A percentile compares a stretch with the other conserved stretches of the same genome.
Evolutionary conservation across 2,329 filamentous ascomycete species (phyloP).

Genomic region (Colletotrichum lupini): DNA sequence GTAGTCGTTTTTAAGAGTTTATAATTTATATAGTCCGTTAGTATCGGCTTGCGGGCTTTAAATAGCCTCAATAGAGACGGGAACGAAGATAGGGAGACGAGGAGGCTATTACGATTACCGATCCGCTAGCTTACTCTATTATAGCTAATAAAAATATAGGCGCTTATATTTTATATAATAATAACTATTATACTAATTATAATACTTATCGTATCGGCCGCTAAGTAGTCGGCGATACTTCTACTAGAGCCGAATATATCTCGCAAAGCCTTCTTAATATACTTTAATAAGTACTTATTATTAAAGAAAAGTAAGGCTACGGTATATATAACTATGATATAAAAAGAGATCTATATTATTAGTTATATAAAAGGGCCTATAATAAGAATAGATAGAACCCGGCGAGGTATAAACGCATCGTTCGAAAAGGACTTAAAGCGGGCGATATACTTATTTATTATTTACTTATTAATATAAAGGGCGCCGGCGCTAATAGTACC

Average conservation of each 20-base stretch:
- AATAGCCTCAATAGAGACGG: neutral
- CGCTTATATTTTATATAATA: conserved; percentile 5
- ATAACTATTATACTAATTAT: conserved; percentile 8
- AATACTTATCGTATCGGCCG: neutral
- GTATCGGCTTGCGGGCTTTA: neutral
- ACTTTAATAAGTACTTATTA: neutral
- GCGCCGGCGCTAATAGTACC: neutral
- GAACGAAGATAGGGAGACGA: neutral
- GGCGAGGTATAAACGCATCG: neutral
- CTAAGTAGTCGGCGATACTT: conserved; percentile 2
- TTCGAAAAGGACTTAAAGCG: conserved; percentile 3
- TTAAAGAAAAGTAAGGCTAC: neutral
- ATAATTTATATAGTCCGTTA: too few relatives aligned
- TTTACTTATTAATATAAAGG: conserved; percentile 11
- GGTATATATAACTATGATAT: neutral
- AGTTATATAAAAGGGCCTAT: conserved; percentile 1
- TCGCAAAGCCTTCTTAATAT: conserved; percentile 12
- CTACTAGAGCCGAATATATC: neutral
- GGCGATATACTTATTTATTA: conserved; percentile 10
- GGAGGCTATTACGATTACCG: neutral
- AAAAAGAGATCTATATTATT: conserved; percentile 2
- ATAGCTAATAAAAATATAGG: conserved; percentile 25
- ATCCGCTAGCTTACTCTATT: neutral
- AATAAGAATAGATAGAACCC: neutral
- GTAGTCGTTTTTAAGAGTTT: neutral